Evolutionary conservation across 2,329 filamentous ascomycete genomes (phyloP), one percentile per base, ranked within the genome.

Genomic region (Trichoderma breve): DNA sequence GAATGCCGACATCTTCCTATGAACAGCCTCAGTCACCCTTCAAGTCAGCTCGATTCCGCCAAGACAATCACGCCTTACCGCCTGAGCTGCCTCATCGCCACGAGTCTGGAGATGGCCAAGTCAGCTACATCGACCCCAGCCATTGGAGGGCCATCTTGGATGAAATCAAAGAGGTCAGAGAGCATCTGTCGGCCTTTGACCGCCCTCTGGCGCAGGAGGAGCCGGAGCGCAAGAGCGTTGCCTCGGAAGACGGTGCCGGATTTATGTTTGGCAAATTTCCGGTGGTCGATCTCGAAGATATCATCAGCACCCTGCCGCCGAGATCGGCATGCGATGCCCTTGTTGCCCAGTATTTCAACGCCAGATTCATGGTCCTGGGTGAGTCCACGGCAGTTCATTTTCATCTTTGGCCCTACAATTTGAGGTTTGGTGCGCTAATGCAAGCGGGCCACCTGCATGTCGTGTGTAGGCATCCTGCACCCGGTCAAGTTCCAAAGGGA

Each of bases 121-220:
- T 68, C 34, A 58, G 34, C 6, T 68, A 58, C n/a, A 32, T 68
- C 7, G 65, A 68, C 21, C 32, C 65, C 8, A 43, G 65, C 32
- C 65, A 68, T 14, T 68, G 65, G 65, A 68, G 34, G 18, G 65
- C 65, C 6, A 60, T 68, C 9, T 11, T 68, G 65, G 65, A 68
- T 12, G 65, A 60, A 15, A 68, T 68, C 26, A 68, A 68, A 30
- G 65, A 68, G 21, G 65, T 68, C 39, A 53, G 65, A 18, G 65
- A 68, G 8, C 65, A 68, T 47, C 51, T 68, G n/a, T 58, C 65
- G 3, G 26, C 34, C 3, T 43, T 58, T 32, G 65, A 68, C 26
- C 65, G 53, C 18, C 65, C 65, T 9, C 24, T 58, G 34, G 24
- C 11, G 4, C 65, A 68, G 34, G 53, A 68, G 18, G 53, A 60